Conservation (phyloP, 768 basidiomycete species). For the Paxillus ammoniavirescens region DNA sequence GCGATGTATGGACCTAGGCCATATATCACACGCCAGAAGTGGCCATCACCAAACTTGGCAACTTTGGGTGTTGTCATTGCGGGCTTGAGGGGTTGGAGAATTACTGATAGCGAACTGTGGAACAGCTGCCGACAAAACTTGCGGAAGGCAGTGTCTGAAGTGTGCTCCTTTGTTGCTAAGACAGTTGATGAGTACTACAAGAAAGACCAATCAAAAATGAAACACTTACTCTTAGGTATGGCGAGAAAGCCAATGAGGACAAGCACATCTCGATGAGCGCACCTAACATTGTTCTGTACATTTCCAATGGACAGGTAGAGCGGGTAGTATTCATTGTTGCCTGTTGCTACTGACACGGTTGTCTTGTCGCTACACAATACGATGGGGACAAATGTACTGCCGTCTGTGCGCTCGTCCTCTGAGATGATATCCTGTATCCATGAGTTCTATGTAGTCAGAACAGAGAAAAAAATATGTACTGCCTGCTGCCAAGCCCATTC, state of each 20-base stretch:
- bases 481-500: constrained; percentile 30
- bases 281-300: constrained; percentile 2
- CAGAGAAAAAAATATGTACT: constrained; percentile 20
- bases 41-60: constrained; percentile 28
- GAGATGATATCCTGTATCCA: constrained; percentile 4
- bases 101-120: constrained; percentile 27
- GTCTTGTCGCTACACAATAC: constrained; percentile 13
- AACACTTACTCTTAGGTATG: constrained; percentile 29
- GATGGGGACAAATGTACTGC: constrained; percentile 8
- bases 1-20: constrained; percentile 39
- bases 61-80: constrained; percentile 29
- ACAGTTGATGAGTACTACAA: background rate
- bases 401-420: constrained; percentile 10
- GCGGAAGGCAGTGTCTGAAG: constrained; percentile 16
- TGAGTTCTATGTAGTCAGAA: too few species aligned
- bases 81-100: constrained; percentile 23
- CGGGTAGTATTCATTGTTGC: constrained; percentile 9
- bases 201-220: background rate
- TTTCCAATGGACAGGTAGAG: constrained; percentile 12
- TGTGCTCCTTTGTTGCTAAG: constrained; percentile 11
- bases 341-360: constrained; percentile 10
- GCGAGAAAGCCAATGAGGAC: constrained; percentile 28
- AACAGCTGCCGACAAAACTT: constrained; percentile 33
- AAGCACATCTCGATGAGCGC: constrained; percentile 7
- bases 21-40: constrained; percentile 30